Evolutionary conservation across 2,329 filamentous ascomycete genomes (phyloP).

Genomic region (Phialophora macrospora): DNA sequence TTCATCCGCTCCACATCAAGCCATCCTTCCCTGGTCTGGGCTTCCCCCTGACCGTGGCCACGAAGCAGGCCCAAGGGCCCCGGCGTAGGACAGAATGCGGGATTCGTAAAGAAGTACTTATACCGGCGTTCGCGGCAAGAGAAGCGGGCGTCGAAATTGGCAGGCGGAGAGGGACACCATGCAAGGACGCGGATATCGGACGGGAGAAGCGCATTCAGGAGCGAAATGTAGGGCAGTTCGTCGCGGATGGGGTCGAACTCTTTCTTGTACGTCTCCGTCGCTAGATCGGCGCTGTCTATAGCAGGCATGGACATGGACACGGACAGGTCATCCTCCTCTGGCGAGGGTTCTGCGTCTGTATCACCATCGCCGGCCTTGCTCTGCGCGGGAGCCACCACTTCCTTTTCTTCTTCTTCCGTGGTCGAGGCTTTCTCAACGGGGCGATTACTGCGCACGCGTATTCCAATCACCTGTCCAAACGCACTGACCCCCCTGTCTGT

Average conservation of each 20-base stretch:
- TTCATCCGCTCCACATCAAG: constrained; percentile 88
- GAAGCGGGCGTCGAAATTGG: constrained; percentile 86
- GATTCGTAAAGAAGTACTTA: constrained; percentile 97
- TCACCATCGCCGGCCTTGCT: neutral
- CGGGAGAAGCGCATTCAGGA: constrained; percentile 86
- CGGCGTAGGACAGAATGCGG: constrained; percentile 75
- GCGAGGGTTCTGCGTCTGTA: neutral
- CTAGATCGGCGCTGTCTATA: constrained; percentile 42
- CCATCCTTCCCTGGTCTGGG: constrained; percentile 68
- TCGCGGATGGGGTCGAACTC: constrained; percentile 71
- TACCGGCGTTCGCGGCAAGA: constrained; percentile 90
- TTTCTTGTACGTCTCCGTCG: constrained; percentile 45
- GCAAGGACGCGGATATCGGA: constrained; percentile 88
- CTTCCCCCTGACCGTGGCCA: constrained; percentile 34
- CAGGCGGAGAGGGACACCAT: constrained; percentile 84
- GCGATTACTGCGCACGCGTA: constrained; percentile 79
- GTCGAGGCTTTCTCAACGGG: constrained; percentile 53
- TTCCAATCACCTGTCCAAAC: constrained; percentile 90
- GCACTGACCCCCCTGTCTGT: constrained; percentile 94
- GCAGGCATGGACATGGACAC: constrained; percentile 38
- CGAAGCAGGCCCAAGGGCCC: constrained; percentile 54
- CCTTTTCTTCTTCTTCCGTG: neutral
- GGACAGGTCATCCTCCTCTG: neutral
- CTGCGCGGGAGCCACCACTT: neutral
- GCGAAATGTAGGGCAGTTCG: constrained; percentile 80